phyloP scores from a whole-genome alignment of 495 filamentous ascomycete genomes.

The Xanthoparmelia taractica region DNA sequence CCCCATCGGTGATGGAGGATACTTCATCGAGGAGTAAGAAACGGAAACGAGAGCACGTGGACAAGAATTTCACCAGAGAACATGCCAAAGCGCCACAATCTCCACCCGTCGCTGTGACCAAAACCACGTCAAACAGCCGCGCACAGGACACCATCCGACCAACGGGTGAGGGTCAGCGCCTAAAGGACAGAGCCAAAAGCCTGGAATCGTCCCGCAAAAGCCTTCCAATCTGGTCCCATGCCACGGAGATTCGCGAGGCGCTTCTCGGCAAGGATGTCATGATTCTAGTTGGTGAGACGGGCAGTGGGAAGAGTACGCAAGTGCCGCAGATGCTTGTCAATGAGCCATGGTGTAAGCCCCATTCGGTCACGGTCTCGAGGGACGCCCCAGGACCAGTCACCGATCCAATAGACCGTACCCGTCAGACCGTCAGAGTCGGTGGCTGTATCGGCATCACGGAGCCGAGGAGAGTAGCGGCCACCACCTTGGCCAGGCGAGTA shows the following conservation, averaged over 20 bases:
- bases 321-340: constrained; percentile 81
- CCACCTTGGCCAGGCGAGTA: constrained; percentile 83
- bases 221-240: constrained; percentile 74
- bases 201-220: constrained; percentile 50
- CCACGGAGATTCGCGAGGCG: constrained; percentile 56
- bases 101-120: too few species aligned
- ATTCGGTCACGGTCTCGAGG: constrained; percentile 4
- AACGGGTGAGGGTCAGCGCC: not conserved
- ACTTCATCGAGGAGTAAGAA: constrained; percentile 31
- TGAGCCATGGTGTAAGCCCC: constrained; percentile 68
- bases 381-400: not conserved
- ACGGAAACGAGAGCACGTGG: constrained; percentile 34
- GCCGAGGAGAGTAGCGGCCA: constrained; percentile 86
- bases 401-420: constrained; percentile 21
- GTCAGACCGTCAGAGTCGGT: constrained; percentile 56
- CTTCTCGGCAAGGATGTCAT: constrained; percentile 67
- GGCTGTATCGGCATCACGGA: constrained; percentile 94
- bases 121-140: not conserved
- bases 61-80: not conserved
- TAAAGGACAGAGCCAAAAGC: constrained; percentile 40
- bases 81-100: not conserved
- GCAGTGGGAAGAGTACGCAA: constrained; percentile 94
- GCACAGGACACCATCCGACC: not conserved
- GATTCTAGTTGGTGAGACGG: constrained; percentile 86
- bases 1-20: not conserved